Evolutionary conservation across 352 stramenopile genomes (phyloP).

Genomic region (Phytophthora pinifolia): DNA sequence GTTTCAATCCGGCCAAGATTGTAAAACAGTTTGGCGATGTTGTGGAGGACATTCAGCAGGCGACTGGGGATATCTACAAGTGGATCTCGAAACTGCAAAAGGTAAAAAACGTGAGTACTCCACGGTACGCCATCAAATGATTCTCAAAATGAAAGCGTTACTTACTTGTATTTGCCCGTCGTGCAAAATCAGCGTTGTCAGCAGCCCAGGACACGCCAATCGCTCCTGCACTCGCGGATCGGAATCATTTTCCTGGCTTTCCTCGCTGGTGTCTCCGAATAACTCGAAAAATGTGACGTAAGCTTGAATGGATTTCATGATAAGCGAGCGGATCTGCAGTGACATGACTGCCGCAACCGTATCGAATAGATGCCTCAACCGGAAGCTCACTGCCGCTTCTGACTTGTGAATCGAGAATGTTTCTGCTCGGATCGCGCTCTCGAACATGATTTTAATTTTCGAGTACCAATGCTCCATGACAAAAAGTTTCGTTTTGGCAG

Average conservation of each 20-base stretch:
- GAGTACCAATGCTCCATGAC: slow-evolving; percentile 71
- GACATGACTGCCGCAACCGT: slow-evolving; percentile 72
- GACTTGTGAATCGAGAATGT: slow-evolving; percentile 29
- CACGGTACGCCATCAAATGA: background rate
- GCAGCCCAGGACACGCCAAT: slow-evolving; percentile 6
- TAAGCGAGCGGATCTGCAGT: slow-evolving; percentile 62
- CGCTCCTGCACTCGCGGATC: background rate
- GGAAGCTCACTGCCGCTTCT: slow-evolving; percentile 21
- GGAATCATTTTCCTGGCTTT: slow-evolving; percentile 4
- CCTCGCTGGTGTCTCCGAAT: slow-evolving; percentile 32
- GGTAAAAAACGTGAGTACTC: too few relatives aligned
- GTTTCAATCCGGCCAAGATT: slow-evolving; percentile 67
- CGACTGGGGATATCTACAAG: slow-evolving; percentile 58
- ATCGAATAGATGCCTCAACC: slow-evolving; percentile 58
- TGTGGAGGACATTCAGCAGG: slow-evolving; percentile 68
- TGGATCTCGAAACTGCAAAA: slow-evolving; percentile 45
- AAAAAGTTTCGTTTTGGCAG: slow-evolving; percentile 35
- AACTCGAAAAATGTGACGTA: slow-evolving; percentile 73
- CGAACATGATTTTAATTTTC: slow-evolving; percentile 46
- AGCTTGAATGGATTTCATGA: slow-evolving; percentile 60
- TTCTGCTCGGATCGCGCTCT: slow-evolving; percentile 32
- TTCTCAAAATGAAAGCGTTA: background rate
- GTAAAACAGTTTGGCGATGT: slow-evolving; percentile 63
- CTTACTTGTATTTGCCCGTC: slow-evolving; percentile 29
- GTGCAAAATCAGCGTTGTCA: slow-evolving; percentile 24